Conservation (phyloP, 2,329 filamentous ascomycete genomes). For the Coniochaeta sp. region DNA sequence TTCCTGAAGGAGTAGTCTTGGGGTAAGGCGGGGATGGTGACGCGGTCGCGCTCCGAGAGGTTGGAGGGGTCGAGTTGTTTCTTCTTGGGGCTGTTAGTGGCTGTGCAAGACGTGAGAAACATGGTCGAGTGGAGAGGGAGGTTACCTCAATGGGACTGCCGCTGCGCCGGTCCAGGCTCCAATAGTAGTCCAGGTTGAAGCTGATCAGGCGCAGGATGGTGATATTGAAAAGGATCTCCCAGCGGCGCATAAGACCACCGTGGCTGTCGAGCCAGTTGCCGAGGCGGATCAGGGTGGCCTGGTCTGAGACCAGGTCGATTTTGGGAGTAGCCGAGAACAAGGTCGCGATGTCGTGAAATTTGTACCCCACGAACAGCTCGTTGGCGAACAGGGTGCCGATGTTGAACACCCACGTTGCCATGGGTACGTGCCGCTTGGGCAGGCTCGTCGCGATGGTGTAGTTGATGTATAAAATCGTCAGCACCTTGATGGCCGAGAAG, state of each 20-base stretch:
- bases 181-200: slow-evolving; percentile 96
- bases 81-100: slow-evolving; percentile 83
- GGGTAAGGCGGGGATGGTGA: slow-evolving; percentile 65
- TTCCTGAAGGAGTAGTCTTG: slow-evolving; percentile 74
- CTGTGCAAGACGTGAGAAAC: too few species aligned
- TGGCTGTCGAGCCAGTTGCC: slow-evolving; percentile 70
- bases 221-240: slow-evolving; percentile 98
- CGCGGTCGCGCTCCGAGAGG: slow-evolving; percentile 82
- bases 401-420: slow-evolving; percentile 84
- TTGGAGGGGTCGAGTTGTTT: slow-evolving; percentile 85
- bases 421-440: slow-evolving; percentile 64
- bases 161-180: slow-evolving; percentile 63
- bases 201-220: slow-evolving; percentile 88
- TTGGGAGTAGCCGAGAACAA: slow-evolving; percentile 34
- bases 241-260: slow-evolving; percentile 78
- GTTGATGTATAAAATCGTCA: slow-evolving; percentile 74
- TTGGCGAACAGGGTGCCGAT: slow-evolving; percentile 82
- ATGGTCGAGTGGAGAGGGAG: not conserved
- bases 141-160: slow-evolving; percentile 73
- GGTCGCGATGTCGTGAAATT: slow-evolving; percentile 54
- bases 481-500: slow-evolving; percentile 74
- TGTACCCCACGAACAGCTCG: slow-evolving; percentile 75
- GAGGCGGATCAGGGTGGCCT: slow-evolving; percentile 46
- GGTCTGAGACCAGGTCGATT: slow-evolving; percentile 20
- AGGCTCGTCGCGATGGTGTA: slow-evolving; percentile 69